Evolutionary conservation across 1,284 basidiomycete species (phyloP).

Genomic region (Heterobasidion parviporum): DNA sequence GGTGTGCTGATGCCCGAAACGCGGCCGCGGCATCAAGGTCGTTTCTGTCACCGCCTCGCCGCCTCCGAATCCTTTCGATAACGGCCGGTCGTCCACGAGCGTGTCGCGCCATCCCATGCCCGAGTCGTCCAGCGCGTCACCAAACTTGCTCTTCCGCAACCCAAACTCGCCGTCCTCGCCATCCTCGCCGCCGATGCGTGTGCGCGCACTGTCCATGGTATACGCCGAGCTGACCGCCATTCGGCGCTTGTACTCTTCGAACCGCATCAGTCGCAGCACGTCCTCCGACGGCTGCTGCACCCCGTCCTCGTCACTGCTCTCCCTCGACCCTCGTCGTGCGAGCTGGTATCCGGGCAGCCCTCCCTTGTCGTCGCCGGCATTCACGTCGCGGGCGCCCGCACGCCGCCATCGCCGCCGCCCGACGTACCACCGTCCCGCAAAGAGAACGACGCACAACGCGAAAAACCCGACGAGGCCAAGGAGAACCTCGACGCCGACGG

Average conservation of each 20-base stretch:
- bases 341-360: slow-evolving; percentile 13
- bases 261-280: slow-evolving; percentile 21
- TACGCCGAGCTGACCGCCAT: slow-evolving; percentile 19
- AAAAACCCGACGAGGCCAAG: slow-evolving; percentile 51
- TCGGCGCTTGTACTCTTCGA: slow-evolving; percentile 22
- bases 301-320: slow-evolving; percentile 13
- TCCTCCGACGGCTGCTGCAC: slow-evolving; percentile 20
- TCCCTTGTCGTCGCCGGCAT: slow-evolving; percentile 1
- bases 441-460: slow-evolving; percentile 42
- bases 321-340: slow-evolving; percentile 17
- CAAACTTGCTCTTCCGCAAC: background rate
- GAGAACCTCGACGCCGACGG: slow-evolving; percentile 52
- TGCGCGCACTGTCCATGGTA: slow-evolving; percentile 26
- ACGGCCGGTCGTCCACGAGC: slow-evolving; percentile 14
- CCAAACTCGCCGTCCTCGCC: slow-evolving; percentile 19
- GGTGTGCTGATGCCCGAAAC: slow-evolving; percentile 8
- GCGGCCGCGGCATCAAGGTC: background rate
- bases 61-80: background rate
- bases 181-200: slow-evolving; percentile 18
- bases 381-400: slow-evolving; percentile 11
- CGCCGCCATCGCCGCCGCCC: slow-evolving; percentile 22
- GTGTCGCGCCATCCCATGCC: slow-evolving; percentile 18
- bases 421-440: slow-evolving; percentile 42
- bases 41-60: background rate
- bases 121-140: slow-evolving; percentile 15